phyloP scores from a whole-genome alignment of 75 land plant genomes.

The Chamaecyparis obtusa region DNA sequence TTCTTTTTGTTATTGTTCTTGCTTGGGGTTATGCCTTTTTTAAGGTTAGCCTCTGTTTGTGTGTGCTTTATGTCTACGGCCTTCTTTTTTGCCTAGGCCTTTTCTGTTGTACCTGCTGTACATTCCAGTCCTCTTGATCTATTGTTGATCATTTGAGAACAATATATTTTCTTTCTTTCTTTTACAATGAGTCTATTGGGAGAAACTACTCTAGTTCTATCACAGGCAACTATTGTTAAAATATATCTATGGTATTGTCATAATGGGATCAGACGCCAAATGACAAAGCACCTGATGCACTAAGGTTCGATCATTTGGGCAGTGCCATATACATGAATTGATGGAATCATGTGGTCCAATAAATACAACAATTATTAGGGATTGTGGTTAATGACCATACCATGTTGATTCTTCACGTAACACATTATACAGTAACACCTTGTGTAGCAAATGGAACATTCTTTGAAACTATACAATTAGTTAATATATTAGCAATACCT shows the following conservation, averaged over 20 bases:
- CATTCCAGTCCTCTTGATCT: too few relatives aligned
- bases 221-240: background rate
- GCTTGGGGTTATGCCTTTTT: too few relatives aligned
- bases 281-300: background rate
- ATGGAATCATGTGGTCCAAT: background rate
- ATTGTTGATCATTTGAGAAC: too few relatives aligned
- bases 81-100: too few relatives aligned
- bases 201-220: too few relatives aligned
- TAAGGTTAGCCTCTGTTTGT: too few relatives aligned
- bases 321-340: background rate
- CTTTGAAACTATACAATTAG: background rate
- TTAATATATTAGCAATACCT: slow-evolving; percentile 30
- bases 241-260: background rate
- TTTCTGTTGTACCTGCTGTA: too few relatives aligned
- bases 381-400: background rate
- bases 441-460: background rate
- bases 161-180: too few relatives aligned
- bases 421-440: background rate
- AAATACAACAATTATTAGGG: background rate
- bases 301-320: background rate
- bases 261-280: background rate
- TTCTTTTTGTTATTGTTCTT: too few relatives aligned
- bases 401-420: background rate
- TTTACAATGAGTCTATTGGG: too few relatives aligned
- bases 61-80: too few relatives aligned